Evolutionary conservation across 192 early-diverging fungal genomes (phyloP).

Genomic region (Gonapodya prolifera): DNA sequence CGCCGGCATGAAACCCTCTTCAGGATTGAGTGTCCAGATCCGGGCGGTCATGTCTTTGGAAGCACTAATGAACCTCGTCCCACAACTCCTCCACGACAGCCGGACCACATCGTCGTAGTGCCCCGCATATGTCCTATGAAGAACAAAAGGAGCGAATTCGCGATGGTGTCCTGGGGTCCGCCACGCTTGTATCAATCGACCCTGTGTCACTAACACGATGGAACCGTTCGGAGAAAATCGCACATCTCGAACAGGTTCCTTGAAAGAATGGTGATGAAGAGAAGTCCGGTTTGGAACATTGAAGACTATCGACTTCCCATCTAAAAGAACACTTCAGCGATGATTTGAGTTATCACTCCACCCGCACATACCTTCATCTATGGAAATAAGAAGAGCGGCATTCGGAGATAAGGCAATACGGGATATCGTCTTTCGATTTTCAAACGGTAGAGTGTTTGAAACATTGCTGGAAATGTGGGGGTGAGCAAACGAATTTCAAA

Average conservation of each 20-base stretch:
- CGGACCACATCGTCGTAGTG: constrained; percentile 77
- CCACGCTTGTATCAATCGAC: constrained; percentile 80
- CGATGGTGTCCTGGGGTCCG: constrained; percentile 77
- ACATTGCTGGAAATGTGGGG: constrained; percentile 53
- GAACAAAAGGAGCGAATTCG: constrained; percentile 85
- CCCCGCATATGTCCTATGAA: constrained; percentile 66
- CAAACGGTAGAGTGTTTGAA: constrained; percentile 82
- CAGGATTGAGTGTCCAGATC: constrained; percentile 56
- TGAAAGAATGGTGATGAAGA: constrained; percentile 84
- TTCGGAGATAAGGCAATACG: constrained; percentile 82
- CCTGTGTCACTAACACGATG: constrained; percentile 75
- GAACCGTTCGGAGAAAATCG: constrained; percentile 88
- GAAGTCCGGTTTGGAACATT: constrained; percentile 75
- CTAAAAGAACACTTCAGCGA: constrained; percentile 18
- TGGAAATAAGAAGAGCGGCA: constrained; percentile 71
- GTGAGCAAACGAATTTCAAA: background rate
- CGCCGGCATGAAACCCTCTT: constrained; percentile 55
- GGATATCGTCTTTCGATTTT: constrained; percentile 82
- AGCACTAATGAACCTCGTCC: constrained; percentile 43
- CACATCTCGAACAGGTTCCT: constrained; percentile 62
- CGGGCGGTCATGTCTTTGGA: constrained; percentile 77
- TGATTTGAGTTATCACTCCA: background rate
- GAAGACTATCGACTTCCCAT: constrained; percentile 74
- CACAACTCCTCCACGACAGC: constrained; percentile 80
- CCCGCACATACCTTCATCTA: constrained; percentile 64